These are phyloP conservation scores for Ploettnerulaceae sp. DNA, from an alignment of 2,329 filamentous ascomycete species.

Conservation along the genomic window DNA sequence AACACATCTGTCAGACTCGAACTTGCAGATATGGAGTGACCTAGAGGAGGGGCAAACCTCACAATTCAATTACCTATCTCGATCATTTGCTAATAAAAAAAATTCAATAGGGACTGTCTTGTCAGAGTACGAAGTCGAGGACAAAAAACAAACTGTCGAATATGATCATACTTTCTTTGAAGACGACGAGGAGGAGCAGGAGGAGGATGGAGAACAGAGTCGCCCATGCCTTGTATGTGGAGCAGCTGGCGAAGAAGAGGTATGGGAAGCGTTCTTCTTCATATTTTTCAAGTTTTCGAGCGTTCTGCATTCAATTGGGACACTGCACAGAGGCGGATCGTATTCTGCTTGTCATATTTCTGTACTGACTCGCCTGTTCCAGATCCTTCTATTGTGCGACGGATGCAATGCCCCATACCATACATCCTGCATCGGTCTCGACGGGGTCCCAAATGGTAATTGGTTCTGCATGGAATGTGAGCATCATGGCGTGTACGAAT, in stretches of 20 bases:
- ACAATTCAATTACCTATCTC: background rate
- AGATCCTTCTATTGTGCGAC: slow-evolving; percentile 79
- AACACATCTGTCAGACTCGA: slow-evolving; percentile 6
- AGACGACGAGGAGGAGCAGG: slow-evolving; percentile 64
- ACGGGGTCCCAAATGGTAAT: slow-evolving; percentile 66
- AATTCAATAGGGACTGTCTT: slow-evolving; percentile 46
- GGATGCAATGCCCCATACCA: slow-evolving; percentile 87
- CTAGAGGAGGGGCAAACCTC: background rate
- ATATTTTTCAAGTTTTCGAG: no score
- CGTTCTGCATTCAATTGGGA: no score
- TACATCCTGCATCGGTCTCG: slow-evolving; percentile 83
- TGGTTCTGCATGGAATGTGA: slow-evolving; percentile 91
- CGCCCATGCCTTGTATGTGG: slow-evolving; percentile 82
- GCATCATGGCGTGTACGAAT: slow-evolving; percentile 39
- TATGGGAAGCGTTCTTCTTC: no score
- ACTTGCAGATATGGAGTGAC: slow-evolving; percentile 1
- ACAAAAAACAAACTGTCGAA: slow-evolving; percentile 85
- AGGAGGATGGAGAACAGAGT: slow-evolving; percentile 68
- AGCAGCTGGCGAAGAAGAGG: slow-evolving; percentile 71
- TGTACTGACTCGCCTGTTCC: background rate
- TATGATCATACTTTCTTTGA: no score
- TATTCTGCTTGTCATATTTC: background rate
- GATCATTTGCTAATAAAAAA: slow-evolving; percentile 15
- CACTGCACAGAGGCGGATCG: background rate
- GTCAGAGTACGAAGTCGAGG: slow-evolving; percentile 62